Conservation (phyloP, 2,329 filamentous ascomycete genomes). For the Huntiella moniliformis region DNA sequence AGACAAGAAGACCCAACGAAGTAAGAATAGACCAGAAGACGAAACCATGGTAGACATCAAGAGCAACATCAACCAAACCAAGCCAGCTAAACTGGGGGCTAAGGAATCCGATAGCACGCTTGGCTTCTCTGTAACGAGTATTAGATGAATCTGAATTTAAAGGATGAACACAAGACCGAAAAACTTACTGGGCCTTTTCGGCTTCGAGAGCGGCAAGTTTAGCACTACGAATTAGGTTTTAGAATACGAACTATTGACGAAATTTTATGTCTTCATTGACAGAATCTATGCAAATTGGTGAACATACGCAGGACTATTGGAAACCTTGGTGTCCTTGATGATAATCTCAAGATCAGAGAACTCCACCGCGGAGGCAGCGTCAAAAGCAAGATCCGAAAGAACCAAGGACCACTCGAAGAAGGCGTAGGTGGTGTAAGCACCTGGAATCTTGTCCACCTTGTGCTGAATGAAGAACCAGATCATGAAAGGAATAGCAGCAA, state of each 20-base stretch:
- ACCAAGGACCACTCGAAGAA: slow-evolving; percentile 97
- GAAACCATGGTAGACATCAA: slow-evolving; percentile 90
- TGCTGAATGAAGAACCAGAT: slow-evolving; percentile 98
- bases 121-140: slow-evolving; percentile 44
- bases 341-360: slow-evolving; percentile 78
- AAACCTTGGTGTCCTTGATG: slow-evolving; percentile 74
- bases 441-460: slow-evolving; percentile 84
- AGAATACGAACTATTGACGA: background rate
- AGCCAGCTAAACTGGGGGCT: slow-evolving; percentile 52
- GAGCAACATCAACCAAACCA: slow-evolving; percentile 59
- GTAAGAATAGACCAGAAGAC: slow-evolving; percentile 93
- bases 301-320: slow-evolving; percentile 90
- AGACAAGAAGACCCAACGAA: slow-evolving; percentile 70
- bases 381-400: slow-evolving; percentile 87
- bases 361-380: slow-evolving; percentile 83
- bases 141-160: background rate
- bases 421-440: slow-evolving; percentile 91
- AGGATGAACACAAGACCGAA: background rate
- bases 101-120: slow-evolving; percentile 51
- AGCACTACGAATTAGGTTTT: slow-evolving; percentile 7
- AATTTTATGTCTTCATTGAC: slow-evolving; percentile 17
- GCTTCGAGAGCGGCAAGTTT: slow-evolving; percentile 8
- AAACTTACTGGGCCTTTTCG: slow-evolving; percentile 17
- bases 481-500: slow-evolving; percentile 73
- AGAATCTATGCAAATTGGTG: slow-evolving; percentile 57